Percentiles rank a stretch among this genome's conserved stretches.
Evolutionary conservation across 2,329 filamentous ascomycete species (phyloP).

Genomic region (Pseudogymnoascus sp.): DNA sequence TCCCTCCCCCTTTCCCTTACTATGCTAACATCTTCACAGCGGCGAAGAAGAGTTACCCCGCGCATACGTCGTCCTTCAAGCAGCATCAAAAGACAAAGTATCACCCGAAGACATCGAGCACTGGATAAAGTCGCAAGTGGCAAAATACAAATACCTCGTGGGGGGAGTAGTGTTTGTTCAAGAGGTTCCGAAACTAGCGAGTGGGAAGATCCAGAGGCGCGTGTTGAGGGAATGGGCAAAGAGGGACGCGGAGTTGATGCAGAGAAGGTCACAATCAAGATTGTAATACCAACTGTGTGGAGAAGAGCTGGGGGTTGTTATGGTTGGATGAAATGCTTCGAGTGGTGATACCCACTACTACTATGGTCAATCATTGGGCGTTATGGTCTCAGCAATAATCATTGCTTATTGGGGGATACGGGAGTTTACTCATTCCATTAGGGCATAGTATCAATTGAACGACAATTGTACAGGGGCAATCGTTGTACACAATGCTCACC

Average conservation of each 20-base stretch:
- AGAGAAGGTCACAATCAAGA: constrained; percentile 13
- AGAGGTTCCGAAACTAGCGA: constrained; percentile 47
- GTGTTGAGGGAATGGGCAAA: constrained; percentile 49
- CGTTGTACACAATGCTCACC: not conserved
- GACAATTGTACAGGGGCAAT: not conserved
- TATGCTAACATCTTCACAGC: not conserved
- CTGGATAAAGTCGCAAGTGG: constrained; percentile 37
- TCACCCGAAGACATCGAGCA: constrained; percentile 45
- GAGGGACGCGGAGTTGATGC: constrained; percentile 36
- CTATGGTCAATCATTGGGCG: not conserved
- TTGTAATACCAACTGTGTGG: not conserved
- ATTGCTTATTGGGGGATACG: not conserved
- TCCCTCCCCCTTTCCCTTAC: not conserved
- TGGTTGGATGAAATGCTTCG: not conserved
- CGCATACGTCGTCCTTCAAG: constrained; percentile 44
- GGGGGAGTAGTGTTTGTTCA: constrained; percentile 48
- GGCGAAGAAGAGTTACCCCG: constrained; percentile 43
- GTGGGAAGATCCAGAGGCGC: constrained; percentile 51
- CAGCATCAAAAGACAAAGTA: constrained; percentile 36
- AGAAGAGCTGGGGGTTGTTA: not conserved
- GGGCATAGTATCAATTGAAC: not conserved
- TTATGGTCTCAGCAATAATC: not conserved
- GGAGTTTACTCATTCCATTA: not conserved
- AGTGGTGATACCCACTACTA: not conserved
- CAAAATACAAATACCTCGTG: constrained; percentile 44